phyloP scores from a whole-genome alignment of 164 flowering plant genomes.

The Kalanchoe fedtschenkoi region DNA sequence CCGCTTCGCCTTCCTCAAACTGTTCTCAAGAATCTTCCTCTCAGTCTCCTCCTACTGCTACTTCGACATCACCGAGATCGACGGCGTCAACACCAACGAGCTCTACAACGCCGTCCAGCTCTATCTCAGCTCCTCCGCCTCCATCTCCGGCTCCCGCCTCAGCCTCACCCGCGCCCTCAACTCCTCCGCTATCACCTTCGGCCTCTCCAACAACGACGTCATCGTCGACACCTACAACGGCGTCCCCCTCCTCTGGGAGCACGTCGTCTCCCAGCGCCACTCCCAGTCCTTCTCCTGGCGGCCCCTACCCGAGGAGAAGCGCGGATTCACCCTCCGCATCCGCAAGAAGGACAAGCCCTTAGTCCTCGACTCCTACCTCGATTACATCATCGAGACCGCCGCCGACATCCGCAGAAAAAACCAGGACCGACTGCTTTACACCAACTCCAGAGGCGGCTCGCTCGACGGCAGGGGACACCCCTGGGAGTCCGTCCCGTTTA shows the following conservation, averaged over 20 bases:
- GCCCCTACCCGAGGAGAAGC: slow-evolving; percentile 64
- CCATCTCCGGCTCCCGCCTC: slow-evolving; percentile 30
- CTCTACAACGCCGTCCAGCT: slow-evolving; percentile 75
- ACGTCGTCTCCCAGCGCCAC: slow-evolving; percentile 54
- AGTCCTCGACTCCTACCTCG: slow-evolving; percentile 48
- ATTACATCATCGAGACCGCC: slow-evolving; percentile 49
- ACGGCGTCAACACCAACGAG: slow-evolving; percentile 89
- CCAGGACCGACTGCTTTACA: slow-evolving; percentile 61
- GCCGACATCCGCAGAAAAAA: slow-evolving; percentile 46
- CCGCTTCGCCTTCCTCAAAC: slow-evolving; percentile 37
- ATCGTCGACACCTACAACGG: slow-evolving; percentile 48
- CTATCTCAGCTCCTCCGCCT: slow-evolving; percentile 45
- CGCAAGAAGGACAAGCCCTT: slow-evolving; percentile 41
- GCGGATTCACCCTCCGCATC: slow-evolving; percentile 60
- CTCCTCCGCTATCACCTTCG: slow-evolving; percentile 34
- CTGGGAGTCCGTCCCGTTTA: slow-evolving; percentile 37
- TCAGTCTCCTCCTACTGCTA: slow-evolving; percentile 63
- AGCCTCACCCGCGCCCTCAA: slow-evolving; percentile 44
- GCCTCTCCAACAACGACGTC: slow-evolving; percentile 51
- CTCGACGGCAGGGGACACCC: slow-evolving; percentile 64
- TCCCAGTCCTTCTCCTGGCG: slow-evolving; percentile 62
- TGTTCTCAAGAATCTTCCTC: slow-evolving; percentile 38
- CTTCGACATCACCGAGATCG: slow-evolving; percentile 85
- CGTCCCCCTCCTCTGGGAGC: slow-evolving; percentile 57
- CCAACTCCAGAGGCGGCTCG: slow-evolving; percentile 62